Evolutionary conservation across 345 rosid genomes (phyloP).

Genomic region (Salix exigua): DNA sequence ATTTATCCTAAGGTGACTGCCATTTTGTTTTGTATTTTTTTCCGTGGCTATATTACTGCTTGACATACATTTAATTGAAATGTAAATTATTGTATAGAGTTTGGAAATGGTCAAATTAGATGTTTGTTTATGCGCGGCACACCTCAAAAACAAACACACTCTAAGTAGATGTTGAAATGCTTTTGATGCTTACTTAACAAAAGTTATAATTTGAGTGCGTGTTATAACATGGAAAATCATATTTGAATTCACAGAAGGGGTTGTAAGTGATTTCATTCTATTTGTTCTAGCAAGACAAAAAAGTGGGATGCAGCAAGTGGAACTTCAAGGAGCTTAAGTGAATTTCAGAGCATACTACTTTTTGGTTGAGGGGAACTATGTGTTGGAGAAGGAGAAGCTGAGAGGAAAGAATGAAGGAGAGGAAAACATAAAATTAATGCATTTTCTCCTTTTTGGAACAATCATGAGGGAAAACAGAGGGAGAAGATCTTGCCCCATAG

Average conservation of each 20-base stretch:
- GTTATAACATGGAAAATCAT: not conserved
- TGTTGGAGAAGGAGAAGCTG: too few species aligned
- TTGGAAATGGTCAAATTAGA: not conserved
- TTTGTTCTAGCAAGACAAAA: not conserved
- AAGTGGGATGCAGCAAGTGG: not conserved
- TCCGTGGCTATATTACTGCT: not conserved
- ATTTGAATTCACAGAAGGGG: not conserved
- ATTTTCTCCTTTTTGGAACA: too few species aligned
- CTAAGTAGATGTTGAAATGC: not conserved
- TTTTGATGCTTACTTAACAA: not conserved
- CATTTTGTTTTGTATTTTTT: not conserved
- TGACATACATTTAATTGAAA: too few species aligned
- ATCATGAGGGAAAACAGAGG: too few species aligned
- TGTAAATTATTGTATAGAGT: not conserved
- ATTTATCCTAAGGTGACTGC: not conserved
- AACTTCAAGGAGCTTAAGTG: not conserved
- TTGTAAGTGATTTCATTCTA: not conserved
- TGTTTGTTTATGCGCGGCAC: too few species aligned
- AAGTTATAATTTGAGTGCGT: not conserved
- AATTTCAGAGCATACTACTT: not conserved
- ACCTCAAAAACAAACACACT: too few species aligned
- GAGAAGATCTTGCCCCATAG: too few species aligned
- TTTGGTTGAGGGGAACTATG: too few species aligned
- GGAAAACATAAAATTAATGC: too few species aligned
- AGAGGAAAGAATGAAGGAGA: too few species aligned